Conservation (phyloP, 2,329 filamentous ascomycete species). For the Juglanconis sp. region DNA sequence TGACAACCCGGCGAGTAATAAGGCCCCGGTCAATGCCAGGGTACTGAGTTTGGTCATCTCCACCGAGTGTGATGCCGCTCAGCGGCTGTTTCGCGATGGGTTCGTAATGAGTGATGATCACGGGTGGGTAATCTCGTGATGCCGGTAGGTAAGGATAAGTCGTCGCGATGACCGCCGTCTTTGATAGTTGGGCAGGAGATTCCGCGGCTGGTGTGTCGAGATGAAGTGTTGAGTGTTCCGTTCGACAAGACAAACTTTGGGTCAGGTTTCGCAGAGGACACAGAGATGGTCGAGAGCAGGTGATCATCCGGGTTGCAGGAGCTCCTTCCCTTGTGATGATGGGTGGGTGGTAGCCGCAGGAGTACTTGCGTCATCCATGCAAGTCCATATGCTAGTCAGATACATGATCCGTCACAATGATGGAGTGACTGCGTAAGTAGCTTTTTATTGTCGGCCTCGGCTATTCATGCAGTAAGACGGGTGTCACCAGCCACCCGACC, state of each 20-base stretch:
- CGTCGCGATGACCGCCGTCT: not conserved
- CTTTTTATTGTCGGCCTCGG: not conserved
- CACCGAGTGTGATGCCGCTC: conserved; percentile 10
- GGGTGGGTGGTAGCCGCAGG: not conserved
- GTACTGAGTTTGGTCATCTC: conserved; percentile 36
- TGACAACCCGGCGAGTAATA: conserved; percentile 32
- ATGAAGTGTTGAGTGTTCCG: no score
- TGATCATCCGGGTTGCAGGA: no score
- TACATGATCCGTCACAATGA: no score
- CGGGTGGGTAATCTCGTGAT: not conserved
- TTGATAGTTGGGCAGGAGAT: not conserved
- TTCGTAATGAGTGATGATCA: not conserved
- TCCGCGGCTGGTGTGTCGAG: no score
- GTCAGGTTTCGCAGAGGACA: no score
- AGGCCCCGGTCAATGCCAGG: conserved; percentile 31
- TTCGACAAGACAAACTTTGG: no score
- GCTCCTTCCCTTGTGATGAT: not conserved
- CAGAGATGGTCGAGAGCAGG: no score
- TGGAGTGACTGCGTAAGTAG: no score
- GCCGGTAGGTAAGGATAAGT: not conserved
- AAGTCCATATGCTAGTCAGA: not conserved
- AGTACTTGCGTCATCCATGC: not conserved
- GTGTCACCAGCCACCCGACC: not conserved
- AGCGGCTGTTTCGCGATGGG: conserved; percentile 6
- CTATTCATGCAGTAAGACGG: not conserved